phyloP scores from a whole-genome alignment of 495 filamentous ascomycete genomes.

The Annulohypoxylon maeteangense region DNA sequence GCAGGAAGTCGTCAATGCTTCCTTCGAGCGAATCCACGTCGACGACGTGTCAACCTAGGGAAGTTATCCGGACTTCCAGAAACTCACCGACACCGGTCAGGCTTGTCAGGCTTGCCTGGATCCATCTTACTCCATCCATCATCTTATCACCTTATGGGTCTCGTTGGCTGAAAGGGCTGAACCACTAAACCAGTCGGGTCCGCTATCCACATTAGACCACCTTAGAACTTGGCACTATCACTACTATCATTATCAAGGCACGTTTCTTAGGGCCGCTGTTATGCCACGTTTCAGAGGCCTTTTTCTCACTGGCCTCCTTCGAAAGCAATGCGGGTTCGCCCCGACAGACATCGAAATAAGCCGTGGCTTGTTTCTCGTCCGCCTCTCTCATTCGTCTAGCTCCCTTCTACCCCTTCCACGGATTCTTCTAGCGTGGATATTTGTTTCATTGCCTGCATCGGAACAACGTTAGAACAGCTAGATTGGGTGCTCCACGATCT shows the following conservation, averaged over 20 bases:
- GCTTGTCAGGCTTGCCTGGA: neutral
- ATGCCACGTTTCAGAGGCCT: constrained; percentile 45
- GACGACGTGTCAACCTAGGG: constrained; percentile 39
- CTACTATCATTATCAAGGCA: constrained; percentile 34
- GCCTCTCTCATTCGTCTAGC: constrained; percentile 27
- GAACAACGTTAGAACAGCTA: constrained; percentile 23
- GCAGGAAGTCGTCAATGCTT: constrained; percentile 29
- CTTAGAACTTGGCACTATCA: constrained; percentile 35
- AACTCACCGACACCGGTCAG: constrained; percentile 36
- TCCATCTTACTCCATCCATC: constrained; percentile 5
- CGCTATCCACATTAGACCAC: constrained; percentile 19
- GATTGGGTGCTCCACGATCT: constrained; percentile 28
- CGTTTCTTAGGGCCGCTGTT: constrained; percentile 37
- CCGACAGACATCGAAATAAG: constrained; percentile 30
- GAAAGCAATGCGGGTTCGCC: constrained; percentile 24
- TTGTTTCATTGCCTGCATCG: constrained; percentile 42
- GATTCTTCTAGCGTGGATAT: constrained; percentile 39
- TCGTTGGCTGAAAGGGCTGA: constrained; percentile 28
- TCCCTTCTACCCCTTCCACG: constrained; percentile 32
- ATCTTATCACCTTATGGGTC: neutral
- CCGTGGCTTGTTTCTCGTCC: constrained; percentile 32
- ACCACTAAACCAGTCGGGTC: constrained; percentile 22
- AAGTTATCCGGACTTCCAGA: constrained; percentile 32
- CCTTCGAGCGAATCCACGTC: constrained; percentile 37
- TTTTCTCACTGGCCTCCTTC: constrained; percentile 23